Evolutionary conservation across 768 basidiomycete genomes (phyloP).

Genomic region (Hericium coralloides): DNA sequence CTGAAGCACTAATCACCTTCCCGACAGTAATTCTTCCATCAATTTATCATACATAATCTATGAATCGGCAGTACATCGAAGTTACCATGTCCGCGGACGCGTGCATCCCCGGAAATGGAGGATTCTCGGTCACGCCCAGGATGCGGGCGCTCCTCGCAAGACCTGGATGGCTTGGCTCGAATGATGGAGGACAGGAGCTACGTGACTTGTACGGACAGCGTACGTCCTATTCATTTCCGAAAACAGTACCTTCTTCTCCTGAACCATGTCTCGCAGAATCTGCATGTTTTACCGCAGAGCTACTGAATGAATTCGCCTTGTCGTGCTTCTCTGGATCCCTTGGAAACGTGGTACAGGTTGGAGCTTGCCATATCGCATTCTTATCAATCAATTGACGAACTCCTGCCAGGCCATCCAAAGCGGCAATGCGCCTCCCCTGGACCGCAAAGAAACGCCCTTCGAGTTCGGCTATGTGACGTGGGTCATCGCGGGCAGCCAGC

Average conservation of each 20-base stretch:
- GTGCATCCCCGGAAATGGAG: neutral
- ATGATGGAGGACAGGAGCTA: slow-evolving; percentile 4
- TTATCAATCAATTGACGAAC: too few relatives aligned
- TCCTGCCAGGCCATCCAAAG: neutral
- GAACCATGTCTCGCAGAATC: neutral
- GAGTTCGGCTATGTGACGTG: slow-evolving; percentile 12
- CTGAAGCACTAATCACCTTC: too few relatives aligned
- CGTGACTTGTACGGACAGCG: neutral
- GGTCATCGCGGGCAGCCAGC: slow-evolving; percentile 12
- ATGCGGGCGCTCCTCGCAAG: neutral
- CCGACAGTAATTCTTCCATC: too few relatives aligned
- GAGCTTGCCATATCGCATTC: too few relatives aligned
- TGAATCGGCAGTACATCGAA: too few relatives aligned
- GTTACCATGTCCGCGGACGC: too few relatives aligned
- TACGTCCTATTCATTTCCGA: neutral
- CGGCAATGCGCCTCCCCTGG: slow-evolving; percentile 11
- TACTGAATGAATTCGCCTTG: neutral
- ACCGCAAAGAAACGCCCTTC: slow-evolving; percentile 13
- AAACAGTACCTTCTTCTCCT: neutral
- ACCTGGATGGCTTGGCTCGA: neutral
- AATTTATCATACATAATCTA: too few relatives aligned
- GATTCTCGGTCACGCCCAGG: neutral
- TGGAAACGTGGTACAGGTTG: neutral
- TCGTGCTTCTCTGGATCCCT: neutral
- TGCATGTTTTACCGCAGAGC: neutral